These are phyloP conservation scores for Capronia coronata DNA, from an alignment of 2,329 filamentous ascomycete species.

Conservation along the genomic window DNA sequence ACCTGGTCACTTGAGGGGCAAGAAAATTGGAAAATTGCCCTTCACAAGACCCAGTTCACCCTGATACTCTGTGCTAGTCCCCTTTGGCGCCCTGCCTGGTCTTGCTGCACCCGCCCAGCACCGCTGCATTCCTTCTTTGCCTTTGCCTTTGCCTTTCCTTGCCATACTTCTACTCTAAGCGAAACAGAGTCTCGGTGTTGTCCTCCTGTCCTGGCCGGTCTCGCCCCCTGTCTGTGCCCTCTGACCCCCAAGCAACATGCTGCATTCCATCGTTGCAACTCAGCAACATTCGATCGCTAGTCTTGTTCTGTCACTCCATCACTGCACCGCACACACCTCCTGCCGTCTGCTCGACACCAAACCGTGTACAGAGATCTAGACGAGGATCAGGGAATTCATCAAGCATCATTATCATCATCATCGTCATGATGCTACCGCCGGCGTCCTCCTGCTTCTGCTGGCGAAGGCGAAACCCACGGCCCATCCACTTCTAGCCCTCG, in stretches of 20 bases:
- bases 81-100: background rate
- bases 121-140: too few relatives aligned
- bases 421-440: background rate
- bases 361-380: too few relatives aligned
- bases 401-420: too few relatives aligned
- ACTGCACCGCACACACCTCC: background rate
- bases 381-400: too few relatives aligned
- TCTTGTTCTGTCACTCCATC: background rate
- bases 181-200: background rate
- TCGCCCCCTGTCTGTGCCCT: background rate
- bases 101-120: background rate
- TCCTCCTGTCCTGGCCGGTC: background rate
- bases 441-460: background rate
- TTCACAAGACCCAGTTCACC: background rate
- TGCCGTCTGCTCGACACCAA: background rate
- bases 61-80: slow-evolving; percentile 2
- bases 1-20: background rate
- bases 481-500: background rate
- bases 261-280: background rate
- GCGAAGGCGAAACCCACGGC: background rate
- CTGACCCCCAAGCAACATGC: background rate
- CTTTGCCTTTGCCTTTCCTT: background rate
- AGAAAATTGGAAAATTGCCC: slow-evolving; percentile 1
- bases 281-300: background rate
- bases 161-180: background rate